phyloP scores from a whole-genome alignment of 2,329 filamentous ascomycete genomes.

The Apiospora koreana region DNA sequence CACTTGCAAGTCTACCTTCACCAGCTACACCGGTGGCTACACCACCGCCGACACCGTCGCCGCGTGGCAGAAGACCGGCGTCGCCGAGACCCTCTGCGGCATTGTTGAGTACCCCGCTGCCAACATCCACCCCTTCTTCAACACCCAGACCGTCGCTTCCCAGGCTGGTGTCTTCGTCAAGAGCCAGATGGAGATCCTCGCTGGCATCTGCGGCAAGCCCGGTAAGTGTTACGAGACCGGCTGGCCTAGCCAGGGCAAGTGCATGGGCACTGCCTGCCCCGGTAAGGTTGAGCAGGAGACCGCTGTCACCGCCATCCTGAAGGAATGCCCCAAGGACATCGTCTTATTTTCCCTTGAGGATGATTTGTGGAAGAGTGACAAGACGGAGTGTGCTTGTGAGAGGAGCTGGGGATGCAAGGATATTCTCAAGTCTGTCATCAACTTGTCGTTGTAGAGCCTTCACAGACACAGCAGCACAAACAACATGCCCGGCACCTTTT shows the following conservation, averaged over 20 bases:
- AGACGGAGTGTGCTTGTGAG: conserved; percentile 68
- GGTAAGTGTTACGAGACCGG: conserved; percentile 88
- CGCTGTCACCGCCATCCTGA: conserved; percentile 72
- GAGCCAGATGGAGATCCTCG: conserved; percentile 70
- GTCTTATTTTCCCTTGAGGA: conserved; percentile 82
- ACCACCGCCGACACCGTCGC: conserved; percentile 87
- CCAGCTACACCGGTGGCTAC: conserved; percentile 72
- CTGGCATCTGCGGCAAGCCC: conserved; percentile 70
- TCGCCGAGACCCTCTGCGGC: conserved; percentile 62
- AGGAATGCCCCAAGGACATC: conserved; percentile 64
- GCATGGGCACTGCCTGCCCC: conserved; percentile 74
- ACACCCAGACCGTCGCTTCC: conserved; percentile 62
- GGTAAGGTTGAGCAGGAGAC: conserved; percentile 64
- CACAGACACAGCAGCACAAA: background rate
- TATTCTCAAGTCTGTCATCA: conserved; percentile 41
- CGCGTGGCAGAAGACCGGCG: conserved; percentile 68
- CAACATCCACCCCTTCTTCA: conserved; percentile 97
- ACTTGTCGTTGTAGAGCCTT: conserved; percentile 3
- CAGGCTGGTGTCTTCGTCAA: conserved; percentile 76
- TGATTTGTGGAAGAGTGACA: conserved; percentile 79
- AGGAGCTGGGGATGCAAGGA: conserved; percentile 72
- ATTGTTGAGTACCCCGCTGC: conserved; percentile 77
- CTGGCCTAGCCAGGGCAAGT: conserved; percentile 73
- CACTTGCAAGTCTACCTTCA: conserved; percentile 66
- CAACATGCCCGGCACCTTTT: background rate